These are phyloP conservation scores for Spathaspora sp. DNA, from an alignment of 805 yeast genomes.

Conservation along the genomic window DNA sequence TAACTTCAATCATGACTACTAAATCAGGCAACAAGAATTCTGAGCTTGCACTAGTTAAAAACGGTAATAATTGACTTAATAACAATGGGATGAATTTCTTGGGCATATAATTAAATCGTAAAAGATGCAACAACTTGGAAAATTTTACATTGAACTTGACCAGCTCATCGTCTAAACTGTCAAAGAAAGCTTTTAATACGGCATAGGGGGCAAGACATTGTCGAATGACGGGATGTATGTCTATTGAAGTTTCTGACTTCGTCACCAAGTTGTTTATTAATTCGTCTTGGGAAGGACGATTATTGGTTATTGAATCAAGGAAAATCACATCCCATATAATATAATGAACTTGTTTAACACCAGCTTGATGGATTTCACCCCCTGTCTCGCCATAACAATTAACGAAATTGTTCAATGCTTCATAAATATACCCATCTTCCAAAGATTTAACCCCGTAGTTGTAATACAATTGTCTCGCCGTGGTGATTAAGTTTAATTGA, in stretches of 20 bases:
- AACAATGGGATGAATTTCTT: slow-evolving; percentile 46
- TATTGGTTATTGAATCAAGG: slow-evolving; percentile 53
- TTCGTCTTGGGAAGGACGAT: slow-evolving; percentile 53
- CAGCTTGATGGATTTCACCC: slow-evolving; percentile 15
- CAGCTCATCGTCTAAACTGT: slow-evolving; percentile 14
- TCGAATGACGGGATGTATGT: slow-evolving; percentile 53
- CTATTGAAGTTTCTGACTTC: slow-evolving; percentile 25
- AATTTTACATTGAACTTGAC: slow-evolving; percentile 27
- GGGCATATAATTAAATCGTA: slow-evolving; percentile 43
- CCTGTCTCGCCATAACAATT: slow-evolving; percentile 51
- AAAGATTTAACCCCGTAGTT: slow-evolving; percentile 45
- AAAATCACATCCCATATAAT: slow-evolving; percentile 59
- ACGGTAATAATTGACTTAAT: slow-evolving; percentile 46
- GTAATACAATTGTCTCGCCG: slow-evolving; percentile 54
- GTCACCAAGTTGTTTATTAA: slow-evolving; percentile 48
- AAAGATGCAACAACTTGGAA: slow-evolving; percentile 47
- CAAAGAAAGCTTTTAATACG: slow-evolving; percentile 50
- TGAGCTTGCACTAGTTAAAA: slow-evolving; percentile 18
- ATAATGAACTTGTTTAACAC: slow-evolving; percentile 44
- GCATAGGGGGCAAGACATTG: slow-evolving; percentile 75
- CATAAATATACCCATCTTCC: slow-evolving; percentile 54
- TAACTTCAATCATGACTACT: slow-evolving; percentile 34
- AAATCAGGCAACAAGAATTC: slow-evolving; percentile 27
- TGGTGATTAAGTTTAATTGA: slow-evolving; percentile 54
- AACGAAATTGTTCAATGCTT: slow-evolving; percentile 61